Evolutionary conservation across 495 filamentous ascomycete species (phyloP), one percentile per base, ranked within the genome.

Genomic region (Durotheca rogersii): DNA sequence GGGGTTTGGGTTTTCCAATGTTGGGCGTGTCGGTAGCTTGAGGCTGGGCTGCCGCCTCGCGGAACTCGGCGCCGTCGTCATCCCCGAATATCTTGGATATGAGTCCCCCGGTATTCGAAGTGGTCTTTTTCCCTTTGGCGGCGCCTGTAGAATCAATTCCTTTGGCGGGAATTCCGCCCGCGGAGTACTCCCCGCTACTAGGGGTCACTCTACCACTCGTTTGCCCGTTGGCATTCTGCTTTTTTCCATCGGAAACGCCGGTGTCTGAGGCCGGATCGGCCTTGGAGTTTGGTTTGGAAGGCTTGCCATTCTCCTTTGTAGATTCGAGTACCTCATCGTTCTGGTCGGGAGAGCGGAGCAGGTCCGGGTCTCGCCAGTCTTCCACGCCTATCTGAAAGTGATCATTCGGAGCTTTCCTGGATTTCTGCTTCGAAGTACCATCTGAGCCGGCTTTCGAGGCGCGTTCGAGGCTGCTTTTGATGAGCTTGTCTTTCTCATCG

Each of bases 331-430:
- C 36, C 11, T 62, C 53, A 9, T 59, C 56, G n/a, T 47, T 33
- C 18, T 57, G n/a, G 3, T 50, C 44, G 9, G 66, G 40, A 19
- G 41, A 31, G 0, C 60, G 62, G 36, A 89, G 77, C 12, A 94
- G 72, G 61, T 94, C 89, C 3, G 88, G 86, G 61, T 95, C 90
- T 46, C 89, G 82, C 90, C 90, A 95, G 57, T 95, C 90, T 52
- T 95, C 89, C 9, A 94, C 84, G 2, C 90, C 90, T 63, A 94
- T 95, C n/a, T 88, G 81, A 66, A 94, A 95, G 42, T 79, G 83
- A 68, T 91, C 88, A 6, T 70, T 75, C 32, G 75, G 31, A 6
- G 65, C 21, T 55, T 64, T 47, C 10, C 41, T 47, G 2, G 32
- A 40, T 21, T 50, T 53, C 40, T 58, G 35, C 19, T 47, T 51